Conservation (phyloP, 2,329 filamentous ascomycete species). For the Colletotrichum noveboracense region DNA sequence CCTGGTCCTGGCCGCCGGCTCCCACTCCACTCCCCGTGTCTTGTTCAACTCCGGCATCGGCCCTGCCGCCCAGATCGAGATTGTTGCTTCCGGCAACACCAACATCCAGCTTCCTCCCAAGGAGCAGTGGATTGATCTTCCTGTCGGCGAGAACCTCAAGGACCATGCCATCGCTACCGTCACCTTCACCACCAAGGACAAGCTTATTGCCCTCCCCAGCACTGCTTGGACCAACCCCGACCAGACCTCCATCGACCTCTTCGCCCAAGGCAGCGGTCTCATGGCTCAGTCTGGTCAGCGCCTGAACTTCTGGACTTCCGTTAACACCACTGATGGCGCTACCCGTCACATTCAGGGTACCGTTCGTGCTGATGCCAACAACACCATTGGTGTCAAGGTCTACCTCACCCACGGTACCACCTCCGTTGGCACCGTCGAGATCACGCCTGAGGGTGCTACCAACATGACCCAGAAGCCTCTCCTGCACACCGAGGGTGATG, state of each 20-base stretch:
- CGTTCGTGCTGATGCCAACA: constrained; percentile 44
- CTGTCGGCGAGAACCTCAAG: constrained; percentile 49
- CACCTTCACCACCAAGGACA: constrained; percentile 30
- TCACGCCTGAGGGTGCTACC: constrained; percentile 44
- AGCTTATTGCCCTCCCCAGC: constrained; percentile 13
- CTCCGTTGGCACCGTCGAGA: constrained; percentile 48
- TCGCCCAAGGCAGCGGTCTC: constrained; percentile 40
- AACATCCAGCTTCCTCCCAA: constrained; percentile 23
- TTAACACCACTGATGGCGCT: constrained; percentile 44
- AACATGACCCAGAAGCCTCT: constrained; percentile 43
- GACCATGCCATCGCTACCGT: constrained; percentile 36
- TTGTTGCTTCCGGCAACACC: constrained; percentile 49
- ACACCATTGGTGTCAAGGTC: constrained; percentile 50
- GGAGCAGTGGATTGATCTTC: constrained; percentile 30
- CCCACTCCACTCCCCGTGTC: constrained; percentile 61
- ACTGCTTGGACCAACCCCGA: constrained; percentile 32
- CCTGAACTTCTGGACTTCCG: constrained; percentile 51
- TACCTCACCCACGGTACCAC: constrained; percentile 57
- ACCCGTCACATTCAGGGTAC: constrained; percentile 49
- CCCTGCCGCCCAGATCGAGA: constrained; percentile 48
- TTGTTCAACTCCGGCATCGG: constrained; percentile 65
- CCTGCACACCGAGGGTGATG: constrained; percentile 36
- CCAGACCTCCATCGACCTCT: constrained; percentile 34
- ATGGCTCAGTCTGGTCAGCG: constrained; percentile 51
- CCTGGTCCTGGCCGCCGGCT: constrained; percentile 44